phyloP scores from a whole-genome alignment of 352 stramenopile genomes.

The Globisporangium mamillatum region DNA sequence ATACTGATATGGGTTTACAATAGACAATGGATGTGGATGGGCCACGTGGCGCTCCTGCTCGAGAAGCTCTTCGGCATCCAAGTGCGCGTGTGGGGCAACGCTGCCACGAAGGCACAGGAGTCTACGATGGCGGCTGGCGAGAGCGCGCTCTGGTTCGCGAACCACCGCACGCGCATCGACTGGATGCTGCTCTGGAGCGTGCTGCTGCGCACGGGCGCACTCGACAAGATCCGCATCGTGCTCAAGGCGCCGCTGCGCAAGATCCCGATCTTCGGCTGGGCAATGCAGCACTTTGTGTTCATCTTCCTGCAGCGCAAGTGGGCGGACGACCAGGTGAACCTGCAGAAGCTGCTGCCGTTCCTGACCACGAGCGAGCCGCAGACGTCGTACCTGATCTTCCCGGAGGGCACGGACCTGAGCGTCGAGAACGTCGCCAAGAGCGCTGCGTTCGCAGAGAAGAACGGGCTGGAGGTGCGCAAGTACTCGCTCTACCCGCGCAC shows the following conservation, averaged over 20 bases:
- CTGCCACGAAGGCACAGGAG: constrained; percentile 52
- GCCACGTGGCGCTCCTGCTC: constrained; percentile 58
- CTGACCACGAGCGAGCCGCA: constrained; percentile 43
- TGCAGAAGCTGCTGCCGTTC: constrained; percentile 57
- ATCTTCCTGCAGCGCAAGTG: constrained; percentile 78
- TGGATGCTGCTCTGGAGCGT: constrained; percentile 85
- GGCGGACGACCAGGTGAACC: constrained; percentile 51
- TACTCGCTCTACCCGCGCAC: constrained; percentile 80
- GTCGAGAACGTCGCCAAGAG: constrained; percentile 63
- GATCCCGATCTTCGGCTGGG: constrained; percentile 80
- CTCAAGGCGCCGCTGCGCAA: constrained; percentile 73
- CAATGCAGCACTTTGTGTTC: constrained; percentile 85
- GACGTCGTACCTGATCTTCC: constrained; percentile 75
- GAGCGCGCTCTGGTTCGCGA: constrained; percentile 69
- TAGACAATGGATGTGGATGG: constrained; percentile 82
- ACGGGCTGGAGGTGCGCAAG: constrained; percentile 33
- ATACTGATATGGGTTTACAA: background rate
- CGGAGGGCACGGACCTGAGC: constrained; percentile 79
- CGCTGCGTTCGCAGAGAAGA: constrained; percentile 52
- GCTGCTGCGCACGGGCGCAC: constrained; percentile 43
- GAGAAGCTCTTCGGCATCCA: constrained; percentile 65
- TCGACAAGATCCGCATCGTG: constrained; percentile 65
- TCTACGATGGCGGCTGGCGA: constrained; percentile 33
- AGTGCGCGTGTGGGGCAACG: constrained; percentile 56
- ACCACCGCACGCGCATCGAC: constrained; percentile 83